These are phyloP conservation scores for Ogataea parapolymorpha DNA, from an alignment of 805 yeast genomes.

Conservation along the genomic window DNA sequence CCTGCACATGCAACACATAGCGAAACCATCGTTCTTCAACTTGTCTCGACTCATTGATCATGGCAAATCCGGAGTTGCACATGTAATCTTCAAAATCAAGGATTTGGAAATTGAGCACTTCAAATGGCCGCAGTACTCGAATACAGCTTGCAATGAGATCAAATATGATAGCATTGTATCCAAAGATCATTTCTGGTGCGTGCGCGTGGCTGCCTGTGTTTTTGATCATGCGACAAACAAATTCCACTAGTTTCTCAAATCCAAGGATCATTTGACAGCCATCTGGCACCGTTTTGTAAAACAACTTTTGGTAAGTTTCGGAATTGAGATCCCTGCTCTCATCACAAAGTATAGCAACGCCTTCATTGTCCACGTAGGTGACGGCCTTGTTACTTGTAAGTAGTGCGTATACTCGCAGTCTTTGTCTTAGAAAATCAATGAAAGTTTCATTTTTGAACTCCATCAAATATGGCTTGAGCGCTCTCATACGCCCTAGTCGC, in stretches of 20 bases:
- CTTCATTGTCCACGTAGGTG: not conserved
- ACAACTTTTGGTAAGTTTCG: constrained; percentile 2
- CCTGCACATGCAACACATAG: constrained; percentile 20
- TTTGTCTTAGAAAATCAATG: constrained; percentile 2
- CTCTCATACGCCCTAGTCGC: constrained; percentile 6
- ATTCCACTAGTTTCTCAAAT: constrained; percentile 8
- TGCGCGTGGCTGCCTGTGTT: not conserved
- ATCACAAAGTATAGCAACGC: not conserved
- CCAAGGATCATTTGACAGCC: constrained; percentile 10
- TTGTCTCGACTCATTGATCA: constrained; percentile 1
- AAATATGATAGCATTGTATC: constrained; percentile 4
- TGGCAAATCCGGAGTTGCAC: constrained; percentile 16
- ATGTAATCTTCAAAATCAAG: constrained; percentile 18
- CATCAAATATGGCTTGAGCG: constrained; percentile 7
- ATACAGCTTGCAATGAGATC: constrained; percentile 4
- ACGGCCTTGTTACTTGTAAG: not conserved
- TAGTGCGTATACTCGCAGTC: constrained; percentile 2
- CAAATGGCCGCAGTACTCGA: constrained; percentile 15
- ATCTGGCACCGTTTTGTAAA: not conserved
- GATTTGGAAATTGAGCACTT: constrained; percentile 16
- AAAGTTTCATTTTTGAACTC: constrained; percentile 5
- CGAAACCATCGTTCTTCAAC: constrained; percentile 17
- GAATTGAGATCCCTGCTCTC: not conserved
- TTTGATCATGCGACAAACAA: constrained; percentile 8
- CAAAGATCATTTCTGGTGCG: constrained; percentile 3